Base-by-base conservation (phyloP, 2,329 filamentous ascomycete genomes). In the Fusarium circinatum region DNA sequence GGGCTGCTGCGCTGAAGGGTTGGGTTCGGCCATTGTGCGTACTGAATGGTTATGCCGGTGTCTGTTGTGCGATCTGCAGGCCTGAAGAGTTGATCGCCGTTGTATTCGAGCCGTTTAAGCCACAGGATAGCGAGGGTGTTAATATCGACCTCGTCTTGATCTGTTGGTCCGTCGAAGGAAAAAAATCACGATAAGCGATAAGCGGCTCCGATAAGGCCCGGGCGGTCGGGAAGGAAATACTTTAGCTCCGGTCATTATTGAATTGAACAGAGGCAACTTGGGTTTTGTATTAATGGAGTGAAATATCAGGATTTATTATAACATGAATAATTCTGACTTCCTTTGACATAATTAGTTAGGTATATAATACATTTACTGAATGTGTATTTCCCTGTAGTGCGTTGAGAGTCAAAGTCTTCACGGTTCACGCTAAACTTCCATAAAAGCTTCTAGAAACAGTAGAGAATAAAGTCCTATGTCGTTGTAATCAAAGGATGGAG, bases 1-100 rank as follows among this genome's bases (percentile, higher is more conserved):
- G 39, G 82, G 70, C 52, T 81, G 67, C 58, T 81, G 66, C 49
- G 74, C 60, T 48, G 76, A 59, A 15, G 76, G 65, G 38, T 68
- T 76, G 30, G 74, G 36, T 38, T 79, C 78, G 57, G 74, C 71
- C 78, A 79, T 79, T 65, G 32, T 65, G 36, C 62, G 24, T 26
- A 20, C 22, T 32, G 10, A 24, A n/a, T 12, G 14, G 39, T 28
- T 47, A 39, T 36, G 15, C 22, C 39, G 44, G 45, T 22, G 26
- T 39, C 49, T 38, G 13, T 28, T 49, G 24, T 48, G 32, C 47
- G 48, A 36, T 24, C 30, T 22, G 30, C 28, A 44, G 51, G 51
- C 47, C 52, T n/a, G 45, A 36, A 28, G 39, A n/a, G 24, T 28
- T 39, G n/a, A 44, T 56, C 52, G 44, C 67, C 59, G 52, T 55